Conservation (phyloP, 2,329 filamentous ascomycete genomes). For the Ascosphaera acerosa region DNA sequence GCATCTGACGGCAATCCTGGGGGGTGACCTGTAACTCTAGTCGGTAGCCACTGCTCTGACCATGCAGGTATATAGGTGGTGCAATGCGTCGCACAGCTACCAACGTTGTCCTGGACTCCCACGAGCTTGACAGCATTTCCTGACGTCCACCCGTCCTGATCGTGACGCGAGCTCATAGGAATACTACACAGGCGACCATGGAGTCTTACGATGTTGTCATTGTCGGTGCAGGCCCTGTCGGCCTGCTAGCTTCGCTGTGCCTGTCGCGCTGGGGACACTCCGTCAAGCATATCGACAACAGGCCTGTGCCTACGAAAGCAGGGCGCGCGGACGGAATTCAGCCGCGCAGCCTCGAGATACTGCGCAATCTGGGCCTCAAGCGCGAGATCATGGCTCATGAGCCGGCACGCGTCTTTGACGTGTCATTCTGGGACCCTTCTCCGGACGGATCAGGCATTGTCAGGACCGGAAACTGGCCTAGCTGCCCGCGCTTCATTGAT, state of each 20-base stretch:
- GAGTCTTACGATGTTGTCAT: too few species aligned
- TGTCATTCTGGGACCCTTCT: slow-evolving; percentile 38
- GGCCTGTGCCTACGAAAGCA: slow-evolving; percentile 15
- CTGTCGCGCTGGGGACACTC: slow-evolving; percentile 82
- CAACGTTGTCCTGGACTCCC: too few species aligned
- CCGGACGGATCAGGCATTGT: slow-evolving; percentile 27
- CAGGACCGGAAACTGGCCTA: slow-evolving; percentile 46
- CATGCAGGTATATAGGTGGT: too few species aligned
- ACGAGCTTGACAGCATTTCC: too few species aligned
- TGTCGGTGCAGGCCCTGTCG: too few species aligned
- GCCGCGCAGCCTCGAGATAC: slow-evolving; percentile 19
- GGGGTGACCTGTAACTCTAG: too few species aligned
- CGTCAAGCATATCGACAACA: slow-evolving; percentile 49
- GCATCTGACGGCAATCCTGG: too few species aligned
- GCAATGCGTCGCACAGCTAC: too few species aligned
- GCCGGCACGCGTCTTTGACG: slow-evolving; percentile 54
- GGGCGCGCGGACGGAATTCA: slow-evolving; percentile 21
- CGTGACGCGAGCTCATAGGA: too few species aligned
- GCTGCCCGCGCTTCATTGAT: slow-evolving; percentile 59
- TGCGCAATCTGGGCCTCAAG: slow-evolving; percentile 18
- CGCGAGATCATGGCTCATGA: slow-evolving; percentile 25
- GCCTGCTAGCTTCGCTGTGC: slow-evolving; percentile 66
- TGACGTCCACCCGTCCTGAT: too few species aligned
- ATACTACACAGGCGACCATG: too few species aligned
- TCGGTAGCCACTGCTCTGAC: too few species aligned